Evolutionary conservation across 148 eudicot species (phyloP).

Genomic region (Amaranthus palmeri): DNA sequence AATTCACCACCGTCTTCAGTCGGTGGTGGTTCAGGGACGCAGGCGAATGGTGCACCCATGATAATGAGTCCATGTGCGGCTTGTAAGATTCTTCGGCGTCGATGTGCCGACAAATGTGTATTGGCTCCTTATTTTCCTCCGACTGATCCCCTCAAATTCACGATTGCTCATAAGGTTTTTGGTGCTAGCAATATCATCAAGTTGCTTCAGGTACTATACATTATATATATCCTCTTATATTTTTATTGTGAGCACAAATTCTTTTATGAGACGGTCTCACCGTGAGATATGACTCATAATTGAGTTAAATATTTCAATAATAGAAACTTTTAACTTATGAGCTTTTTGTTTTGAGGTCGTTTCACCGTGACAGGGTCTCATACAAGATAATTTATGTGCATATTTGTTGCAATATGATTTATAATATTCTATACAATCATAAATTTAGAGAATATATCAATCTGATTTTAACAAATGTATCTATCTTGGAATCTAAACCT

Average conservation of each 20-base stretch:
- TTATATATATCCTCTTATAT: not conserved
- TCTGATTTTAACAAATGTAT: too few relatives aligned
- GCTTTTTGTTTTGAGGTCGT: too few relatives aligned
- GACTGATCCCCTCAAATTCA: conserved; percentile 63
- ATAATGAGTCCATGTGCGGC: conserved; percentile 67
- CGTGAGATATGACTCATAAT: too few relatives aligned
- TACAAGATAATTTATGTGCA: too few relatives aligned
- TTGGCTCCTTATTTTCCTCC: conserved; percentile 75
- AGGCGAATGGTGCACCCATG: conserved; percentile 16
- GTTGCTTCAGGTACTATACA: conserved; percentile 50
- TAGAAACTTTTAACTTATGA: too few relatives aligned
- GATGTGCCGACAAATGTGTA: conserved; percentile 60
- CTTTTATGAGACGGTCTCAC: too few relatives aligned
- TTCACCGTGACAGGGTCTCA: too few relatives aligned
- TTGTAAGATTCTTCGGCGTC: conserved; percentile 61
- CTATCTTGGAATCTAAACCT: too few relatives aligned
- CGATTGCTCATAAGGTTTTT: conserved; percentile 69
- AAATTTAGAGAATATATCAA: too few relatives aligned
- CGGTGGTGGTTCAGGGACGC: not conserved
- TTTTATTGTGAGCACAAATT: not conserved
- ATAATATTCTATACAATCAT: too few relatives aligned
- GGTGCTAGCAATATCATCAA: conserved; percentile 84
- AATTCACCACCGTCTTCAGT: conserved; percentile 6
- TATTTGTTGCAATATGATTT: too few relatives aligned
- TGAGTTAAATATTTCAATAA: too few relatives aligned